Percentiles rank a stretch among this genome's conserved stretches.
These are phyloP conservation scores for Mycena leptocephala DNA, from an alignment of 768 basidiomycete genomes.

Conservation along the genomic window DNA sequence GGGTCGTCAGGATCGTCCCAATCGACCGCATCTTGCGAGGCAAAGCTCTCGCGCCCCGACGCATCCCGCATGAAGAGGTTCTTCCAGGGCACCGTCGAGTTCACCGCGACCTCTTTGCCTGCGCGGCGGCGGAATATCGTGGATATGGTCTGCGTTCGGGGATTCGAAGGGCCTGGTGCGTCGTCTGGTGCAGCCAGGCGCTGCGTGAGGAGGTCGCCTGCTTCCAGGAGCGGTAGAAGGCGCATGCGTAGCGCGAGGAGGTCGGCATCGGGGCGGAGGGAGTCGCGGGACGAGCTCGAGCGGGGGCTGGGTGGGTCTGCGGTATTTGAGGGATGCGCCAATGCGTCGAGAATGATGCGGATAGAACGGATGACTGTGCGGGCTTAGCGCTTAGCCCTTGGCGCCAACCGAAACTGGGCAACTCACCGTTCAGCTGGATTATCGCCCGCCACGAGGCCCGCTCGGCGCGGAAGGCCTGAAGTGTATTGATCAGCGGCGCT, in stretches of 20 bases:
- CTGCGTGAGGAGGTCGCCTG: slow-evolving; percentile 76
- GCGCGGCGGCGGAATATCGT: slow-evolving; percentile 40
- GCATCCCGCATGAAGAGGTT: slow-evolving; percentile 60
- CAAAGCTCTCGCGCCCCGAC: slow-evolving; percentile 58
- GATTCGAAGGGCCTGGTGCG: slow-evolving; percentile 44
- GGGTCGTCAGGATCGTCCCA: slow-evolving; percentile 77
- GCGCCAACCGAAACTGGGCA: no score
- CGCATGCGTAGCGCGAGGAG: slow-evolving; percentile 77
- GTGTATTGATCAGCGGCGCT: no score
- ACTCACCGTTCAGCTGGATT: slow-evolving; percentile 80
- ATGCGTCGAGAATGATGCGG: slow-evolving; percentile 69
- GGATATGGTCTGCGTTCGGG: slow-evolving; percentile 54
- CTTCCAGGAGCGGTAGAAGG: slow-evolving; percentile 76
- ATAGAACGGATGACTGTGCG: slow-evolving; percentile 80
- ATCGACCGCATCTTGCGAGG: slow-evolving; percentile 61
- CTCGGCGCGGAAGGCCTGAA: slow-evolving; percentile 72
- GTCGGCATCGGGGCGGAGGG: slow-evolving; percentile 57
- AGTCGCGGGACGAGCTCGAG: slow-evolving; percentile 3
- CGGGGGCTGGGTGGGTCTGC: slow-evolving; percentile 35
- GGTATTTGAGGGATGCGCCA: slow-evolving; percentile 52
- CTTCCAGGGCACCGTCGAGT: slow-evolving; percentile 71
- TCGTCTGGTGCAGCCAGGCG: slow-evolving; percentile 69
- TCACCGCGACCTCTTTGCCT: slow-evolving; percentile 67
- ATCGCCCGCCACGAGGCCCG: slow-evolving; percentile 79
- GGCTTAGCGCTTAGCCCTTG: no score